Evolutionary conservation across 225 moss, liverwort and hornwort genomes (phyloP).

Genomic region (Rhytidiadelphus loreus): DNA sequence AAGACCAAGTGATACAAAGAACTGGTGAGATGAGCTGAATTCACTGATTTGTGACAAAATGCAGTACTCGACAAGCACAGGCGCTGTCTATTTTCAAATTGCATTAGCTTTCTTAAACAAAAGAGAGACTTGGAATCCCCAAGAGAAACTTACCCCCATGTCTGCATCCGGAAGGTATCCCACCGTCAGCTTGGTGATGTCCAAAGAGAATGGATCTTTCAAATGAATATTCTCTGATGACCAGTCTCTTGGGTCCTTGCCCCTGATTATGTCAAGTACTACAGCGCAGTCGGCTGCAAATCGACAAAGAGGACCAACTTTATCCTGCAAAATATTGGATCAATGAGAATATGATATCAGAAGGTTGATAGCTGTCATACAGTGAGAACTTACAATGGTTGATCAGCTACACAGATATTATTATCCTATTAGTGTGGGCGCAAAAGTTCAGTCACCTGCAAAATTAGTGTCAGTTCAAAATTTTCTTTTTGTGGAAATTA

Average conservation of each 20-base stretch:
- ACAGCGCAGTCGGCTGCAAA: constrained; percentile 52
- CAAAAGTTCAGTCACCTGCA: neutral
- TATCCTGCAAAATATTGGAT: constrained; percentile 30
- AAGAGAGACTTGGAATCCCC: neutral
- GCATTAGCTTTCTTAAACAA: neutral
- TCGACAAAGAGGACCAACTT: constrained; percentile 56
- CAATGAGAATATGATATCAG: neutral
- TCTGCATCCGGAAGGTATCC: constrained; percentile 71
- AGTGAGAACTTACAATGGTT: neutral
- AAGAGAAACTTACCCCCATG: constrained; percentile 22
- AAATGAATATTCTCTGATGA: constrained; percentile 50
- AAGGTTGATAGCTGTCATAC: neutral
- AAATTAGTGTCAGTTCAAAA: neutral
- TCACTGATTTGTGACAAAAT: neutral
- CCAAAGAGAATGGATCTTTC: constrained; percentile 51
- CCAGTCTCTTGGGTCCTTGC: constrained; percentile 52
- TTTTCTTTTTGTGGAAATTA: too few species aligned
- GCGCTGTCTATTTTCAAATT: neutral
- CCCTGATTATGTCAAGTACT: constrained; percentile 53
- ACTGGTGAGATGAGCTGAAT: neutral
- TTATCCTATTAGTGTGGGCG: neutral
- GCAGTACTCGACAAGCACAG: neutral
- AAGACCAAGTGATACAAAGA: neutral
- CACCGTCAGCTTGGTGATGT: constrained; percentile 50
- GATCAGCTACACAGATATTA: neutral